Evolutionary conservation across 305 asterid species (phyloP).

Genomic region (Solanum chacoense): DNA sequence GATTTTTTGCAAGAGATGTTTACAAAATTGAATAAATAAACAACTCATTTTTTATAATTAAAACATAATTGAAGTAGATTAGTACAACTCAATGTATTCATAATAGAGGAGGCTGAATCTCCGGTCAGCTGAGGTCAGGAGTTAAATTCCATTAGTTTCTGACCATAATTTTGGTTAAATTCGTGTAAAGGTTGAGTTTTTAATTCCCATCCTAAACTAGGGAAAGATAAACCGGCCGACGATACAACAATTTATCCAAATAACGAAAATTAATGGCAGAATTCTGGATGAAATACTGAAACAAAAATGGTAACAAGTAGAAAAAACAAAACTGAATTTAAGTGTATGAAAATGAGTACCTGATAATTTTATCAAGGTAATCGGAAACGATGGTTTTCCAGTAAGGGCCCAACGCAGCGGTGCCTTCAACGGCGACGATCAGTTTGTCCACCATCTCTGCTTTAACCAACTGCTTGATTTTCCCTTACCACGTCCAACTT

Average conservation of each 20-base stretch:
- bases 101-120: background rate
- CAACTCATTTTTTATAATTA: background rate
- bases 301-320: background rate
- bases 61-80: background rate
- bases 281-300: background rate
- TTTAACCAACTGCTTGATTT: background rate
- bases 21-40: background rate
- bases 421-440: constrained; percentile 90
- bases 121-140: background rate
- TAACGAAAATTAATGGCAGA: background rate
- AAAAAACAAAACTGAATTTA: background rate
- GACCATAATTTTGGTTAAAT: background rate
- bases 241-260: background rate
- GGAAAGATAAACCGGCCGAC: background rate
- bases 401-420: constrained; percentile 88
- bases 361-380: constrained; percentile 70
- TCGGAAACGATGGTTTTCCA: constrained; percentile 76
- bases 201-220: background rate
- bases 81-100: background rate
- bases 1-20: background rate
- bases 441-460: constrained; percentile 35
- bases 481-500: background rate
- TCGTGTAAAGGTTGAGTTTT: background rate
- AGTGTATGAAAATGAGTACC: constrained; percentile 26
- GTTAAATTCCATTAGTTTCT: background rate